These are phyloP conservation scores for Funneliformis geosporum DNA, from an alignment of 192 early-diverging fungal genomes.

Conservation along the genomic window DNA sequence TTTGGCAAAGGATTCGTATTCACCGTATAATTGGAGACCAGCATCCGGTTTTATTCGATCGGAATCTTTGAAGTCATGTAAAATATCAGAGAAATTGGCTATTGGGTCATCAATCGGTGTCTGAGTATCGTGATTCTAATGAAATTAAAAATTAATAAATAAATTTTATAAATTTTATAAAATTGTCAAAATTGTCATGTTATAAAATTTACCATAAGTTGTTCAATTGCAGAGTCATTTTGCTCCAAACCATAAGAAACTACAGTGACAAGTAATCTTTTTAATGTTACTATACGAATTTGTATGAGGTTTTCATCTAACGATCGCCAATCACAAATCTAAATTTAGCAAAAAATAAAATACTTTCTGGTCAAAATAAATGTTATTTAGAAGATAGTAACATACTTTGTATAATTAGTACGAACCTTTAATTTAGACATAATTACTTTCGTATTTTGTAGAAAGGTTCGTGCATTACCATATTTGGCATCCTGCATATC, in stretches of 20 bases:
- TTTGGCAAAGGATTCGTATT: neutral
- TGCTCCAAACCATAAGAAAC: slow-evolving; percentile 19
- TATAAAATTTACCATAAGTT: neutral
- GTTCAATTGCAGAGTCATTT: neutral
- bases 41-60: neutral
- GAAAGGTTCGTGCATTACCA: neutral
- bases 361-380: too few species aligned
- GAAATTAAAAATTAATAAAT: neutral
- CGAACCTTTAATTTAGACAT: slow-evolving; percentile 20
- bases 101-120: neutral
- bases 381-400: too few species aligned
- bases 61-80: too few species aligned
- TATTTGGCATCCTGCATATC: slow-evolving; percentile 11
- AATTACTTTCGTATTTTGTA: slow-evolving; percentile 14
- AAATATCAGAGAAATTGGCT: neutral
- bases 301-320: slow-evolving; percentile 14
- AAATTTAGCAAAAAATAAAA: too few species aligned
- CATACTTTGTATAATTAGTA: too few species aligned
- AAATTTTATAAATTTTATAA: neutral
- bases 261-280: neutral
- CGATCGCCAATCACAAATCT: slow-evolving; percentile 30
- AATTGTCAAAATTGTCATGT: neutral
- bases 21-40: neutral
- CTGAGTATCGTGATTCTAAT: slow-evolving; percentile 6
- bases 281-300: slow-evolving; percentile 7